phyloP scores from a whole-genome alignment of 2,329 filamentous ascomycete genomes.

The Fusarium dlaminii region DNA sequence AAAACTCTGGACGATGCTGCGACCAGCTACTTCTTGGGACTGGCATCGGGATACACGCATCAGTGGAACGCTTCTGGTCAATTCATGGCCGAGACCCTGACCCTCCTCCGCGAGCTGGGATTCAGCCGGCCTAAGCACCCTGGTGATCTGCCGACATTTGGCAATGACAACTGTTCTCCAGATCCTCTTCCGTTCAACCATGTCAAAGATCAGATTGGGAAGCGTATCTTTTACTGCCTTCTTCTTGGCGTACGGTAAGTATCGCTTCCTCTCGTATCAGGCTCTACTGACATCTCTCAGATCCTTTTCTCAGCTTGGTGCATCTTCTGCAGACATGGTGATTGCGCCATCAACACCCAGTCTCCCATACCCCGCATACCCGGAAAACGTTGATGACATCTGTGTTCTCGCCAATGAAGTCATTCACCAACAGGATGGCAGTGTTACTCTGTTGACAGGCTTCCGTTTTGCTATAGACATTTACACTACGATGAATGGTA shows the following conservation, averaged over 20 bases:
- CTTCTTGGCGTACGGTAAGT: conserved; percentile 75
- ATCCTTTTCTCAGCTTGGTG: conserved; percentile 81
- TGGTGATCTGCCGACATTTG: conserved; percentile 52
- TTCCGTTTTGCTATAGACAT: conserved; percentile 84
- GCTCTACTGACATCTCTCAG: conserved; percentile 51
- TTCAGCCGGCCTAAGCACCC: conserved; percentile 66
- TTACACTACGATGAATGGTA: conserved; percentile 80
- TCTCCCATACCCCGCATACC: conserved; percentile 81
- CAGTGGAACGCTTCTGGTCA: conserved; percentile 73
- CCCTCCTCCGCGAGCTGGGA: conserved; percentile 73
- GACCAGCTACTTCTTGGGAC: conserved; percentile 78
- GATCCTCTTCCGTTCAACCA: conserved; percentile 68
- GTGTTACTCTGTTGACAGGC: conserved; percentile 76
- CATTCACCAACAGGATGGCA: conserved; percentile 72
- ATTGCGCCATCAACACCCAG: conserved; percentile 80
- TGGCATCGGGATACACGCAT: conserved; percentile 74
- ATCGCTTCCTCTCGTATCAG: not conserved
- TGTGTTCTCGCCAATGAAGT: conserved; percentile 79
- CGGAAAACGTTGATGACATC: conserved; percentile 84
- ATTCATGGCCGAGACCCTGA: conserved; percentile 78
- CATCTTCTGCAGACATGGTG: conserved; percentile 74
- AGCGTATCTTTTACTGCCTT: conserved; percentile 86
- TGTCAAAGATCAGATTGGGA: conserved; percentile 76
- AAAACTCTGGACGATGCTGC: conserved; percentile 66
- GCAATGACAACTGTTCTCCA: conserved; percentile 50